Percentiles rank a stretch among this genome's conserved stretches.
These are phyloP conservation scores for Pelargonium cotyledonis DNA, from an alignment of 441 rosid species.

Conservation along the genomic window DNA sequence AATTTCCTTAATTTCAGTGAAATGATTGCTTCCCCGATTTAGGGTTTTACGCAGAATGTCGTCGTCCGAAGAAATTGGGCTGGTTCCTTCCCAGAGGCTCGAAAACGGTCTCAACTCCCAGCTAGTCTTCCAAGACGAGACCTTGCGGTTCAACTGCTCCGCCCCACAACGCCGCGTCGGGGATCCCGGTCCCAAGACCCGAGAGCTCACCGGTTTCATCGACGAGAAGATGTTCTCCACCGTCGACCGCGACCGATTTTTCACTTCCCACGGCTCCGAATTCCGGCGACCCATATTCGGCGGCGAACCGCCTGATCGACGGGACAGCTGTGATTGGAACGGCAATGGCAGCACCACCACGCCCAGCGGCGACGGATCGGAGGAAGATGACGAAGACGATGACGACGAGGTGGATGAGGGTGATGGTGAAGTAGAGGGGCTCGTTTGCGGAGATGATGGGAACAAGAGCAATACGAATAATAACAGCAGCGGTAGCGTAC, in stretches of 20 bases:
- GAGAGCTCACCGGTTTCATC: constrained; percentile 50
- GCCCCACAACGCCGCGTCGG: constrained; percentile 18
- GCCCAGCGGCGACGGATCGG: constrained; percentile 47
- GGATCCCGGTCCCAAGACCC: constrained; percentile 33
- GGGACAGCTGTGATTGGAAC: constrained; percentile 28
- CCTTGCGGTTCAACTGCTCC: constrained; percentile 36
- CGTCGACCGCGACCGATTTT: constrained; percentile 33
- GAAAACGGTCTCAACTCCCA: constrained; percentile 40
- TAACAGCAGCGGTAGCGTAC: constrained; percentile 22
- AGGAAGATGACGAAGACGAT: constrained; percentile 35
- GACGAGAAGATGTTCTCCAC: constrained; percentile 43
- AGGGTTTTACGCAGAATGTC: not conserved
- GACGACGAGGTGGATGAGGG: constrained; percentile 20
- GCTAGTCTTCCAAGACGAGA: constrained; percentile 46
- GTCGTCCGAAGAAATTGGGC: constrained; percentile 39
- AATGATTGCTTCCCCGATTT: not conserved
- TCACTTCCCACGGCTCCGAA: constrained; percentile 25
- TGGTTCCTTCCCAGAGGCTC: constrained; percentile 20
- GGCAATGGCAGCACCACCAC: constrained; percentile 23
- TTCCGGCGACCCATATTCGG: constrained; percentile 29
- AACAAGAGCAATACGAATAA: constrained; percentile 15
- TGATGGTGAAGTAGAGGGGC: constrained; percentile 19
- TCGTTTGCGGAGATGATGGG: constrained; percentile 12
- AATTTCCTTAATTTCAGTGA: not conserved
- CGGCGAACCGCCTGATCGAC: constrained; percentile 16